Evolutionary conservation across 148 eudicot species (phyloP), one percentile per base, ranked within the genome.

Genomic region (Agrostemma githago): DNA sequence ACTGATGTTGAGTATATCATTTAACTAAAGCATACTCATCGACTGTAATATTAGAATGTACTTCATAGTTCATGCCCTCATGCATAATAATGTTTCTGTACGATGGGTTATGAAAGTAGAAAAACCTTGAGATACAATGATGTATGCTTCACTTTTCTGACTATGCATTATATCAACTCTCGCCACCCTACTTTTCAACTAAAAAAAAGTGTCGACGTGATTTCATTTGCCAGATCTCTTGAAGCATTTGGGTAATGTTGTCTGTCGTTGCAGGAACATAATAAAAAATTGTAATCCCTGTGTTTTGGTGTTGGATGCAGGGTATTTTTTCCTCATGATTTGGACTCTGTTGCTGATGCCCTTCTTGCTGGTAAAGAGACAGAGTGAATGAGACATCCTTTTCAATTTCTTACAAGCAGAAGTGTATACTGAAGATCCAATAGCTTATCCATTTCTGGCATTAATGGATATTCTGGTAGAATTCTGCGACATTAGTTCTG

Each of bases 281-380:
- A 48, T 3, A 59, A n/a, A 59, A 17, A 14, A 43, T 41, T 16
- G 14, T 79, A 63, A 74, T 6, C 44, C 48, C 14, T 20, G 51
- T 38, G 43, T 8, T 64, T 9, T 37, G 40, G 3, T 66, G 37
- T 67, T 66, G 44, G 65, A 5, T 88, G 83, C 87, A 94, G 98
- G 88, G 92, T 94, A 38, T 94, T 94, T 79, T 94, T 91, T 65
- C 97, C 98, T 39, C 96, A 89, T 26, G 98, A 94, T 78, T 69
- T 91, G 86, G 98, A 94, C 70, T 71, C 98, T 43, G 97, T 89
- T 61, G 98, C 98, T 72, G 97, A 94, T 80, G 97, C 90, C 66
- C 79, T 94, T 74, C 91, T 91, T 78, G 58, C 87, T 74, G 87
- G 85, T 68, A 84, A 78, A 39, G 76, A 72, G 64, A 44, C 73